A percentile compares a stretch with the other conserved stretches of the same genome.
phyloP scores from a whole-genome alignment of 768 basidiomycete species.

The Leccinum variicolor region DNA sequence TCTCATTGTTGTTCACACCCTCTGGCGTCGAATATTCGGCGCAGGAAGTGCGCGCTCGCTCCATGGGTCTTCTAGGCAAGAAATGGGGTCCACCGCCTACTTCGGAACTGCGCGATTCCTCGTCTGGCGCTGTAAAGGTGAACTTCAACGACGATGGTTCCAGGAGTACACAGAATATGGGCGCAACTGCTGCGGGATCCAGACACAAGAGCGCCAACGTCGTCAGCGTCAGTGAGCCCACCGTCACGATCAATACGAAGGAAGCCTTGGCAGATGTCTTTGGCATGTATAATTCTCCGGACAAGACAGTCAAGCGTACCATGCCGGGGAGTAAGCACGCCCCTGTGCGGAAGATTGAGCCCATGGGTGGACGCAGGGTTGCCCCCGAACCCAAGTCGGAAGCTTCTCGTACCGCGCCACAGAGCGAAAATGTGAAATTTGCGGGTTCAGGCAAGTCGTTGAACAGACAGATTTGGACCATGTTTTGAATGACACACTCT shows the following conservation, averaged over 20 bases:
- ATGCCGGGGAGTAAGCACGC: constrained; percentile 70
- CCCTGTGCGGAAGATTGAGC: constrained; percentile 64
- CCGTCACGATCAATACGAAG: constrained; percentile 95
- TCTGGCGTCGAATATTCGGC: constrained; percentile 81
- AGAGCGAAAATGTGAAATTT: constrained; percentile 21
- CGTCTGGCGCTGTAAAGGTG: constrained; percentile 39
- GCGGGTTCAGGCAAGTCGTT: constrained; percentile 38
- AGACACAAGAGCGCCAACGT: constrained; percentile 44
- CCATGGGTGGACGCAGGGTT: constrained; percentile 36
- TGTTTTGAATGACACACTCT: constrained; percentile 2
- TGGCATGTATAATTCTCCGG: constrained; percentile 93
- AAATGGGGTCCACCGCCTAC: constrained; percentile 73
- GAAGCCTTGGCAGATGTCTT: constrained; percentile 93
- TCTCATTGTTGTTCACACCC: constrained; percentile 69
- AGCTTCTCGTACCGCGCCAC: constrained; percentile 30
- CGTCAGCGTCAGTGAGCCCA: constrained; percentile 57
- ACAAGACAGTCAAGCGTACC: constrained; percentile 58
- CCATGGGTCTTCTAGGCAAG: constrained; percentile 80
- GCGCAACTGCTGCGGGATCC: constrained; percentile 24
- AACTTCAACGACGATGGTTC: constrained; percentile 62
- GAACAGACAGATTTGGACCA: constrained; percentile 15
- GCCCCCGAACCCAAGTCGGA: constrained; percentile 32
- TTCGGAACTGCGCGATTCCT: constrained; percentile 33
- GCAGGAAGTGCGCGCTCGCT: constrained; percentile 77
- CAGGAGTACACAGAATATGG: constrained; percentile 40